Evolutionary conservation across 805 yeast species (phyloP), one percentile per base, ranked within the genome.

Genomic region (Wickerhamiella azyma): DNA sequence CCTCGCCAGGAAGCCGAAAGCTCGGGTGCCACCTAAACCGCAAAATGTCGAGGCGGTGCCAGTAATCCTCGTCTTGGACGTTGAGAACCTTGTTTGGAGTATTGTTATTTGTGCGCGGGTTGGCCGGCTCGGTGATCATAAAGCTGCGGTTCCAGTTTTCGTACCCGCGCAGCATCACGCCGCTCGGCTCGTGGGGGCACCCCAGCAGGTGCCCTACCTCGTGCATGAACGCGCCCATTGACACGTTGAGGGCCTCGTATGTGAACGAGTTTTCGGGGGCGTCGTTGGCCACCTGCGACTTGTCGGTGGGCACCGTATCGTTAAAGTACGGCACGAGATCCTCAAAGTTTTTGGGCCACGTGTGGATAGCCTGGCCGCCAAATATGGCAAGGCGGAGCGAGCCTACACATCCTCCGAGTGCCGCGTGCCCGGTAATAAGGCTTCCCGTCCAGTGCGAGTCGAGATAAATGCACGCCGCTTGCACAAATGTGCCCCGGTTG

Each of bases 191-290:
- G 63, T 89, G 97, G 0, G 97, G 96, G 52, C 89, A 82, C 0
- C 96, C 95, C 37, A 89, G 67, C 24, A 76, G 66, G 60, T 89
- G 97, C 1, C 98, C 97, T 43, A 89, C 80, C 59, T 89, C 97
- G 62, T 89, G 97, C 81, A 88, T 71, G 55, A 86, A 88, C 0
- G 97, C 96, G 39, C 98, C 97, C 55, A 84, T 59, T 1, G 96
- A 84, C 32, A 89, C 73, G 49, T 82, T 81, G 39, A 82, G 64
- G 56, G 94, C 82, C 62, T 89, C 96, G 95, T 96, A 92, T 47
- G 80, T 73, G 1, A 94, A 72, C 0, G 92, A 82, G 60, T 94
- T 81, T 58, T 88, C 81, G 55, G 76, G 74, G 53, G 80, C 69
- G 61, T 92, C 98, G 61, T 92, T 86, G 9, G 94, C 96, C n/a